Conservation (phyloP, 805 yeast species). For the Myxozyma kluyveri region DNA sequence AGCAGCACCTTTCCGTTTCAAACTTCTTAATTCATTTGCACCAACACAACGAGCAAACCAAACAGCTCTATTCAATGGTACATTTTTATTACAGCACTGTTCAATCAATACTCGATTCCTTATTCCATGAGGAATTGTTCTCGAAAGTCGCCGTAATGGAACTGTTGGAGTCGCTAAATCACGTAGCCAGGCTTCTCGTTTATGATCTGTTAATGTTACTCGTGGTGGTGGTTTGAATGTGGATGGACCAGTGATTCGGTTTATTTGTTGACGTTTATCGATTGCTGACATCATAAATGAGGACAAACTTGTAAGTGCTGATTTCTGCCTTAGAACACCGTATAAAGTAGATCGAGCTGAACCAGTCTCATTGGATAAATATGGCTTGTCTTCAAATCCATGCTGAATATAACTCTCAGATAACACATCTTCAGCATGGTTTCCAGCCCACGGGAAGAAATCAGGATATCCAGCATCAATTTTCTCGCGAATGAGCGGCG, state of each 20-base stretch:
- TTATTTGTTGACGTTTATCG: constrained; percentile 46
- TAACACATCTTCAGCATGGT: constrained; percentile 51
- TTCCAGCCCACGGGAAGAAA: constrained; percentile 67
- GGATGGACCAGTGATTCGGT: constrained; percentile 49
- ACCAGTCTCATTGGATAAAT: constrained; percentile 56
- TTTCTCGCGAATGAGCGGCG: constrained; percentile 18
- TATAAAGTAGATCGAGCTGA: constrained; percentile 61
- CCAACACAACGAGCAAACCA: constrained; percentile 91
- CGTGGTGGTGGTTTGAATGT: constrained; percentile 80
- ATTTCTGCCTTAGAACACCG: constrained; percentile 41
- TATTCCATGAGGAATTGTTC: constrained; percentile 88
- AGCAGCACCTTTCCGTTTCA: constrained; percentile 49
- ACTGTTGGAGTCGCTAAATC: constrained; percentile 69
- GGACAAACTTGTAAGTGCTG: constrained; percentile 50
- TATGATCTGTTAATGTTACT: constrained; percentile 84
- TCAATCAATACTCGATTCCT: constrained; percentile 71
- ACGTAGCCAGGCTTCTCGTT: constrained; percentile 78
- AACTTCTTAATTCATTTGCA: constrained; percentile 65
- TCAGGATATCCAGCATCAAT: constrained; percentile 55
- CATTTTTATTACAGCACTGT: constrained; percentile 60
- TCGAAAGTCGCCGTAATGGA: constrained; percentile 64
- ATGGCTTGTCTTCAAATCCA: constrained; percentile 57
- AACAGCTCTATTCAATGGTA: constrained; percentile 78
- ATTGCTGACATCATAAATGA: constrained; percentile 49
- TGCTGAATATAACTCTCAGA: constrained; percentile 60